phyloP scores from a whole-genome alignment of 208 protist genomes.

The Trichomonas tenax region DNA sequence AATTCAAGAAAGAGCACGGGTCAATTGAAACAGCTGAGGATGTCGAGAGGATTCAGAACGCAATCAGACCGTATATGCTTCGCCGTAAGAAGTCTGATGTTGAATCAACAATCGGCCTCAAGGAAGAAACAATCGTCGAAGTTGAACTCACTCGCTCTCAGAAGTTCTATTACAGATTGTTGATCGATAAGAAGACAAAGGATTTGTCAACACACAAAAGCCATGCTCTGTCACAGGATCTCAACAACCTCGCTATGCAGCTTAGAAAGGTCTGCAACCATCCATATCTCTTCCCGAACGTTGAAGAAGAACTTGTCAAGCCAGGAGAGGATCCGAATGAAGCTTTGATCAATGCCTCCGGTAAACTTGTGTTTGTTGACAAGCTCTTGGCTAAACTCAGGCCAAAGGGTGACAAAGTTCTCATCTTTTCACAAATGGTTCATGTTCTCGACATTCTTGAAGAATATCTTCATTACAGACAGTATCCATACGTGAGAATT shows the following conservation, averaged over 20 bases:
- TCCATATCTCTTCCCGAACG: slow-evolving; percentile 50
- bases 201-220: slow-evolving; percentile 26
- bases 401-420: slow-evolving; percentile 60
- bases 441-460: slow-evolving; percentile 31
- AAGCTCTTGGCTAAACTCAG: slow-evolving; percentile 57
- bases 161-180: slow-evolving; percentile 58
- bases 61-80: slow-evolving; percentile 50
- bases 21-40: slow-evolving; percentile 30
- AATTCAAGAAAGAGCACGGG: slow-evolving; percentile 39
- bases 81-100: slow-evolving; percentile 78
- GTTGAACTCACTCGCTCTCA: slow-evolving; percentile 53
- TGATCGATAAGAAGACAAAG: slow-evolving; percentile 42
- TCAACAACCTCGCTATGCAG: slow-evolving; percentile 42
- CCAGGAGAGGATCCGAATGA: slow-evolving; percentile 46
- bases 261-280: slow-evolving; percentile 75
- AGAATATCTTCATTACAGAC: slow-evolving; percentile 57
- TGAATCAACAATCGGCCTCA: slow-evolving; percentile 74
- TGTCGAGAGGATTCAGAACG: slow-evolving; percentile 36
- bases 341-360: background rate
- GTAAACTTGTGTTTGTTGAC: slow-evolving; percentile 32
- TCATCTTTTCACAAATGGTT: slow-evolving; percentile 83
- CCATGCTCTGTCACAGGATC: background rate
- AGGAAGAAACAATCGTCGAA: slow-evolving; percentile 56
- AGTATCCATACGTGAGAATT: slow-evolving; percentile 62
- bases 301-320: slow-evolving; percentile 25